Conservation (phyloP, 2,329 filamentous ascomycete genomes). For the Epichloe scottii region DNA sequence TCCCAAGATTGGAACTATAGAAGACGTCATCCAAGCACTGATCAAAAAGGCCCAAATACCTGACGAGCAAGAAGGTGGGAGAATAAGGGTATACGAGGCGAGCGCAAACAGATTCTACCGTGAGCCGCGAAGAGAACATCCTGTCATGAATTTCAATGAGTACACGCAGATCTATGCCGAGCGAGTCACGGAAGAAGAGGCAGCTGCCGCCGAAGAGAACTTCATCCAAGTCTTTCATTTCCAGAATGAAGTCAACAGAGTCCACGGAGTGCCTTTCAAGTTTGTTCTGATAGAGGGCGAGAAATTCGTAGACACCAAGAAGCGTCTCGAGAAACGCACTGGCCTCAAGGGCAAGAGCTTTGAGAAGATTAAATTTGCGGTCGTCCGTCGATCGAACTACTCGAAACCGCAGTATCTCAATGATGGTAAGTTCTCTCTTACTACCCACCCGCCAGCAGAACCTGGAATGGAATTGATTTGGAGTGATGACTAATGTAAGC, state of each 20-base stretch:
- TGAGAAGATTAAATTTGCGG: constrained; percentile 94
- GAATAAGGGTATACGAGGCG: constrained; percentile 71
- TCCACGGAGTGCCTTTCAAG: constrained; percentile 82
- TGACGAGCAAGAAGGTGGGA: constrained; percentile 55
- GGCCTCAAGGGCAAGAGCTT: constrained; percentile 97
- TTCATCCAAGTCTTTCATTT: constrained; percentile 82
- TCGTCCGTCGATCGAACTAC: constrained; percentile 60
- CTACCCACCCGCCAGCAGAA: neutral
- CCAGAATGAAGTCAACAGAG: constrained; percentile 73
- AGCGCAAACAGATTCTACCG: constrained; percentile 77
- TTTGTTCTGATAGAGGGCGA: constrained; percentile 82
- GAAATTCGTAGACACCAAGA: constrained; percentile 80
- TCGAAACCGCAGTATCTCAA: constrained; percentile 71
- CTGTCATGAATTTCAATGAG: constrained; percentile 74
- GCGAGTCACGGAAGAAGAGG: constrained; percentile 61
- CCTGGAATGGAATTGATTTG: too few species aligned
- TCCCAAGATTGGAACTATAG: constrained; percentile 69
- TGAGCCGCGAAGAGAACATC: constrained; percentile 55
- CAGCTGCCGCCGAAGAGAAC: constrained; percentile 41
- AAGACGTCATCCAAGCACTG: constrained; percentile 64
- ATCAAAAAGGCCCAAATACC: constrained; percentile 70
- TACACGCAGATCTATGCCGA: constrained; percentile 76
- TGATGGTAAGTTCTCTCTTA: constrained; percentile 54
- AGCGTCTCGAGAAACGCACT: constrained; percentile 82
- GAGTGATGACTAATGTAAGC: neutral